phyloP scores from a whole-genome alignment of 1,139 yeast genomes.

The Pichia sp. region DNA sequence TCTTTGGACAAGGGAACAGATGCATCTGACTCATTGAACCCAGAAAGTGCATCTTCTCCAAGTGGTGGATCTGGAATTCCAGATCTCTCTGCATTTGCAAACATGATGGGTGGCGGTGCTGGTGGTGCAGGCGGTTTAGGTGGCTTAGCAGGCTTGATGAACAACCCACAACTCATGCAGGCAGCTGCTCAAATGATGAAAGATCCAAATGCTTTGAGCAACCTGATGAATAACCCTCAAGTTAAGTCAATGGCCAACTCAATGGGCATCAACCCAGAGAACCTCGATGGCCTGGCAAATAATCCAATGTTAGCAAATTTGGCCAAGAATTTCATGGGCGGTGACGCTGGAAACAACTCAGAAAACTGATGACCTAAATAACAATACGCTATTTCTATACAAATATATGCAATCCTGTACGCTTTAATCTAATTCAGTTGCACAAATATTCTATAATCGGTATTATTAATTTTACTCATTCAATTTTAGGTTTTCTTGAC shows the following conservation, averaged over 20 bases:
- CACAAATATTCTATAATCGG: too few species aligned
- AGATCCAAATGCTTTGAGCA: conserved; percentile 72
- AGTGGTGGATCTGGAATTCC: conserved; percentile 33
- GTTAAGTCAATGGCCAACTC: conserved; percentile 69
- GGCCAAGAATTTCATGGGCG: conserved; percentile 55
- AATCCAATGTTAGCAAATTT: conserved; percentile 70
- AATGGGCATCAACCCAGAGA: conserved; percentile 35
- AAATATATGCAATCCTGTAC: too few species aligned
- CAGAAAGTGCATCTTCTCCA: conserved; percentile 27
- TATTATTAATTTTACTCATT: too few species aligned
- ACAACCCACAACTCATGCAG: conserved; percentile 85
- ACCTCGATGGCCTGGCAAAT: conserved; percentile 61
- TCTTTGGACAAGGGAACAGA: conserved; percentile 26
- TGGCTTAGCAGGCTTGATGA: conserved; percentile 63
- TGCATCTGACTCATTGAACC: conserved; percentile 23
- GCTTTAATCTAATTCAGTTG: too few species aligned
- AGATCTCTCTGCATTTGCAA: conserved; percentile 62
- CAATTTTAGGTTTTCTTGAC: too few species aligned
- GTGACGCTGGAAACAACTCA: conserved; percentile 14
- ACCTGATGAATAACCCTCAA: conserved; percentile 77
- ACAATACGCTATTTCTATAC: too few species aligned
- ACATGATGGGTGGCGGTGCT: conserved; percentile 57
- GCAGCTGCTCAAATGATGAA: conserved; percentile 94
- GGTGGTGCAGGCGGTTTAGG: conserved; percentile 52
- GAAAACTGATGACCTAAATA: too few species aligned